Evolutionary conservation across 2,329 filamentous ascomycete genomes (phyloP).

Genomic region (Fusarium sororula): DNA sequence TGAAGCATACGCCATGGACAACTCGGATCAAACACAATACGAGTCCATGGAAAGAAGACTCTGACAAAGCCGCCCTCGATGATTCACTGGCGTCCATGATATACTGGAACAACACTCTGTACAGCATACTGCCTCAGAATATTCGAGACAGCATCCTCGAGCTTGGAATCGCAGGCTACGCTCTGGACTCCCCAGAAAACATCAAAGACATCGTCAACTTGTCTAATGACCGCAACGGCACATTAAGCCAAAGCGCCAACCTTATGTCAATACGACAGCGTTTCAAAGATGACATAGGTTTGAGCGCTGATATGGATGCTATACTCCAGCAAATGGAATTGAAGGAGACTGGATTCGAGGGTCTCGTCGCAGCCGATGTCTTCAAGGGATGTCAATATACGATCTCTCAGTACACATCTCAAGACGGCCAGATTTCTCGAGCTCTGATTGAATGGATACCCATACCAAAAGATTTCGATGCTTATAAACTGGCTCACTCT

Average conservation of each 20-base stretch:
- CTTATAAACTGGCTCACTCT: neutral
- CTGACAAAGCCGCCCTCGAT: neutral
- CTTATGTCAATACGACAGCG: neutral
- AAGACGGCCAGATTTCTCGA: rapidly evolving
- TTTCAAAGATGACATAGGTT: neutral
- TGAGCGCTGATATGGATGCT: neutral
- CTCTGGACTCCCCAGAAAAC: neutral
- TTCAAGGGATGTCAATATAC: neutral
- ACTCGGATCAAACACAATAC: neutral
- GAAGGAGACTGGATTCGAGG: neutral
- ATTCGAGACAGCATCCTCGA: neutral
- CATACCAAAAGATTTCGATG: neutral
- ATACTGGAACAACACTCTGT: neutral
- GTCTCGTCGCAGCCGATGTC: neutral
- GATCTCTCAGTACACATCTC: neutral
- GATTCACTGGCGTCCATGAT: neutral
- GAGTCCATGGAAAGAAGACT: neutral
- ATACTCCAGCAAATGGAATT: neutral
- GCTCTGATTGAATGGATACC: neutral
- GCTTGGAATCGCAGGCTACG: neutral
- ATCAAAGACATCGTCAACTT: neutral
- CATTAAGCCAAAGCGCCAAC: neutral
- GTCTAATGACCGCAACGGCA: neutral
- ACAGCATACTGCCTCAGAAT: neutral
- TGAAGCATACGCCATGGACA: neutral